Percentiles rank a stretch among this genome's conserved stretches.
These are phyloP conservation scores for Penicillium daleae DNA, from an alignment of 495 filamentous ascomycete species.

Conservation along the genomic window DNA sequence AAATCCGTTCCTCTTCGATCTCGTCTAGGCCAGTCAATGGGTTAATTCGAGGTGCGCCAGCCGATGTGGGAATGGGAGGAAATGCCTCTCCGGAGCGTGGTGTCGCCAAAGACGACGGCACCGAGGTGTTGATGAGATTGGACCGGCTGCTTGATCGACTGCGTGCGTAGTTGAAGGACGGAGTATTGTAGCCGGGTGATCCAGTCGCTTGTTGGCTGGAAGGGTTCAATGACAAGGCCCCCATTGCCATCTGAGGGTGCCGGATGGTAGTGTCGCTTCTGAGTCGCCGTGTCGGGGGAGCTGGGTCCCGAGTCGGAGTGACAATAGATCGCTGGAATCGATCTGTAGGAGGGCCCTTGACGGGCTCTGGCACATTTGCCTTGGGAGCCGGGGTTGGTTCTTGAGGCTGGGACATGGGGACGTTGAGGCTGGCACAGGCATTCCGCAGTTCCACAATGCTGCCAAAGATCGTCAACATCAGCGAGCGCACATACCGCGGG, in stretches of 20 bases:
- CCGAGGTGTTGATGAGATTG: slow-evolving; percentile 51
- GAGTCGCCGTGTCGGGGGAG: slow-evolving; percentile 50
- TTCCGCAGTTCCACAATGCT: slow-evolving; percentile 76
- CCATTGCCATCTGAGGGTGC: slow-evolving; percentile 50
- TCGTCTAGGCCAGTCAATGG: slow-evolving; percentile 62
- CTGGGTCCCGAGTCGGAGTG: slow-evolving; percentile 64
- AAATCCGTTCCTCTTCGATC: slow-evolving; percentile 73
- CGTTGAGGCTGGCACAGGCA: slow-evolving; percentile 49
- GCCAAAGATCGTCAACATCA: slow-evolving; percentile 80
- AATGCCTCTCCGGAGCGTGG: slow-evolving; percentile 83
- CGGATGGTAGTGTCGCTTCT: slow-evolving; percentile 67
- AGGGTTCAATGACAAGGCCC: slow-evolving; percentile 30
- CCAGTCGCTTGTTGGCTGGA: slow-evolving; percentile 34
- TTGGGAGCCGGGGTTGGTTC: slow-evolving; percentile 33
- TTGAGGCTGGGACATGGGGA: slow-evolving; percentile 28
- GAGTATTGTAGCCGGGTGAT: slow-evolving; percentile 42
- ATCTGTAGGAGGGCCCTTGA: slow-evolving; percentile 29
- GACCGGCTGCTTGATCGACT: slow-evolving; percentile 58
- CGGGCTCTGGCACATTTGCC: slow-evolving; percentile 30
- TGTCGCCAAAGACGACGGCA: slow-evolving; percentile 58
- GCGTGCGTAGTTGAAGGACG: slow-evolving; percentile 42
- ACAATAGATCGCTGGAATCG: slow-evolving; percentile 53
- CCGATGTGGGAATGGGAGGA: slow-evolving; percentile 54
- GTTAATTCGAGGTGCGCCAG: slow-evolving; percentile 46
- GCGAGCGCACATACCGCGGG: slow-evolving; percentile 75